These are phyloP conservation scores for Rubia balearica DNA, from an alignment of 305 asterid genomes.

Conservation along the genomic window DNA sequence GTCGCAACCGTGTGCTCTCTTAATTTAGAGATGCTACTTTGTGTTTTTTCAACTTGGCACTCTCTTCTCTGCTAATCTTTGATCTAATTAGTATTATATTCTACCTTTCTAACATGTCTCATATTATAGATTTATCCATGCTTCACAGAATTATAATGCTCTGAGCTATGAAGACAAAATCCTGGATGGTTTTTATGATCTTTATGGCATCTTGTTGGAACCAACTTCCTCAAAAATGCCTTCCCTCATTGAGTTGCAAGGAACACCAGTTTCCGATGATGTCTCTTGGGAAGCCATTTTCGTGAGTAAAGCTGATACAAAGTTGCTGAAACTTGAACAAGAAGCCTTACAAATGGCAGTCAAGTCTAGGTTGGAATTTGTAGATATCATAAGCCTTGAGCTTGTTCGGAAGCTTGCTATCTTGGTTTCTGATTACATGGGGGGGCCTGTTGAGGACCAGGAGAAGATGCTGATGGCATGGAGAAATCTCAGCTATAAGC, in stretches of 20 bases:
- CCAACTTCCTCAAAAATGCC: constrained; percentile 86
- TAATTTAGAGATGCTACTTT: neutral
- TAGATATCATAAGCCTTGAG: constrained; percentile 29
- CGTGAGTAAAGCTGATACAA: constrained; percentile 71
- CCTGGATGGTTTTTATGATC: constrained; percentile 90
- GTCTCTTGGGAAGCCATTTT: constrained; percentile 86
- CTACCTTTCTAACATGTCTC: constrained; percentile 61
- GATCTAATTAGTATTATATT: constrained; percentile 7
- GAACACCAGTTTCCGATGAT: constrained; percentile 54
- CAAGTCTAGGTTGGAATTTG: constrained; percentile 40
- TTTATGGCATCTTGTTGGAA: constrained; percentile 59
- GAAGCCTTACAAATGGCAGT: constrained; percentile 62
- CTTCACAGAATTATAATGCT: constrained; percentile 95
- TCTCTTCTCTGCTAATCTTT: constrained; percentile 2
- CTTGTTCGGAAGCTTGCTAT: constrained; percentile 67
- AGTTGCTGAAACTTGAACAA: constrained; percentile 68
- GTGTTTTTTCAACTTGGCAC: constrained; percentile 8
- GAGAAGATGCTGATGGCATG: constrained; percentile 70
- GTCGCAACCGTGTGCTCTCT: neutral
- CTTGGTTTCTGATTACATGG: constrained; percentile 85
- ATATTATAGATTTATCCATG: constrained; percentile 70
- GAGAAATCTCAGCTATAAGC: constrained; percentile 52
- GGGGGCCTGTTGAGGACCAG: constrained; percentile 87
- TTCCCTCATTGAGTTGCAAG: constrained; percentile 83
- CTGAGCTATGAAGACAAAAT: constrained; percentile 92